Evolutionary conservation across 2,329 filamentous ascomycete genomes (phyloP).

Genomic region (Passalora sequoiae): DNA sequence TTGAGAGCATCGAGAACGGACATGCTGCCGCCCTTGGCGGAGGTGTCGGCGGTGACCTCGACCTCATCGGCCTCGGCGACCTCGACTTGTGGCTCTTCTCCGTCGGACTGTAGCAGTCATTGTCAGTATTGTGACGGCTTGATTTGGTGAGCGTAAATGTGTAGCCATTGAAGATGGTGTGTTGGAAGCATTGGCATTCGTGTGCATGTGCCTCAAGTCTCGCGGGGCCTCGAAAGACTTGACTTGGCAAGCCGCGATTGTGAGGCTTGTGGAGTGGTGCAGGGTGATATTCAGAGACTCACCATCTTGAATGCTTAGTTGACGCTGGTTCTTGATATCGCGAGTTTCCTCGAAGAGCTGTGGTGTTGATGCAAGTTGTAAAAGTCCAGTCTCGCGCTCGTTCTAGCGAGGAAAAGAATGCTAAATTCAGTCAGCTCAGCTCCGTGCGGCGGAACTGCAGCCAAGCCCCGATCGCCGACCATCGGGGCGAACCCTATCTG

Average conservation of each 20-base stretch:
- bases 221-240: too few species aligned
- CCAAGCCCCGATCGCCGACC: neutral
- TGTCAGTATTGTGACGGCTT: conserved; percentile 19
- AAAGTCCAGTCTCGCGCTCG: neutral
- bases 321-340: conserved; percentile 24
- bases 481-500: too few species aligned
- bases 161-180: too few species aligned
- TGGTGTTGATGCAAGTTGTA: conserved; percentile 7
- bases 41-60: conserved; percentile 85
- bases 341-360: conserved; percentile 27
- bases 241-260: too few species aligned
- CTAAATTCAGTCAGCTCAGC: too few species aligned
- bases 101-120: conserved; percentile 74
- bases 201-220: too few species aligned
- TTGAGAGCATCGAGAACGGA: conserved; percentile 97
- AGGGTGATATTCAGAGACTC: too few species aligned
- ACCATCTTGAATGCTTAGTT: conserved; percentile 28
- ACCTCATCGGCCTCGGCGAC: conserved; percentile 76
- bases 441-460: too few species aligned
- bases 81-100: conserved; percentile 92
- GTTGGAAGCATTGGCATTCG: conserved; percentile 1
- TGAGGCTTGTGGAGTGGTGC: too few species aligned
- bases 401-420: neutral
- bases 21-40: conserved; percentile 76
- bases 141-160: too few species aligned